phyloP scores from a whole-genome alignment of 805 yeast species.

The Wickerhamiella nectarea region DNA sequence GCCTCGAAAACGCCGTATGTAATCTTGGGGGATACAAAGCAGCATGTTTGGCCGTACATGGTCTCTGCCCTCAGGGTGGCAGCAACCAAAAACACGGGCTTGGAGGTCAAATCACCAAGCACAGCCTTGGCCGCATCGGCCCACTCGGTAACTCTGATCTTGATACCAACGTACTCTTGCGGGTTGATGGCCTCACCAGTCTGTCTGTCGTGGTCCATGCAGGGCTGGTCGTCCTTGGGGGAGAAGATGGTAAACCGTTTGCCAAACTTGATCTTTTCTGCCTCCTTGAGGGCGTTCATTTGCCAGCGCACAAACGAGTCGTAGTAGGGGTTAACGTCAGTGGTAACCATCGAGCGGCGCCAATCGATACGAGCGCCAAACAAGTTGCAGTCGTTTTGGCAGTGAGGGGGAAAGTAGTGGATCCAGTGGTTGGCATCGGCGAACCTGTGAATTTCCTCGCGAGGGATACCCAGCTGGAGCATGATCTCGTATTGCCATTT shows the following conservation, averaged over 20 bases:
- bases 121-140: slow-evolving; percentile 38
- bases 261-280: slow-evolving; percentile 91
- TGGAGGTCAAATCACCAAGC: slow-evolving; percentile 33
- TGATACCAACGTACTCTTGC: slow-evolving; percentile 89
- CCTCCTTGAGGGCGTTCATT: slow-evolving; percentile 70
- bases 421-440: slow-evolving; percentile 93
- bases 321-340: slow-evolving; percentile 89
- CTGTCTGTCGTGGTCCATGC: slow-evolving; percentile 98
- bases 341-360: slow-evolving; percentile 93
- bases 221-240: slow-evolving; percentile 96
- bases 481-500: slow-evolving; percentile 93
- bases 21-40: slow-evolving; percentile 93
- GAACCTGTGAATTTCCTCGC: slow-evolving; percentile 70
- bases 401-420: slow-evolving; percentile 78
- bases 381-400: slow-evolving; percentile 60
- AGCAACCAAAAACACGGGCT: slow-evolving; percentile 74
- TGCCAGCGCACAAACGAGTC: slow-evolving; percentile 96
- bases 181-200: slow-evolving; percentile 96
- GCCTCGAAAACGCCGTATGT: slow-evolving; percentile 83
- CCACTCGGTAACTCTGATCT: slow-evolving; percentile 35
- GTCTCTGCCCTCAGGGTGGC: slow-evolving; percentile 98
- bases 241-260: slow-evolving; percentile 96
- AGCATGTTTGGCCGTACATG: slow-evolving; percentile 97
- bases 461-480: slow-evolving; percentile 82
- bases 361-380: slow-evolving; percentile 95